These are phyloP conservation scores for Peniophora sp. DNA, from an alignment of 1,284 basidiomycete species.

Conservation along the genomic window DNA sequence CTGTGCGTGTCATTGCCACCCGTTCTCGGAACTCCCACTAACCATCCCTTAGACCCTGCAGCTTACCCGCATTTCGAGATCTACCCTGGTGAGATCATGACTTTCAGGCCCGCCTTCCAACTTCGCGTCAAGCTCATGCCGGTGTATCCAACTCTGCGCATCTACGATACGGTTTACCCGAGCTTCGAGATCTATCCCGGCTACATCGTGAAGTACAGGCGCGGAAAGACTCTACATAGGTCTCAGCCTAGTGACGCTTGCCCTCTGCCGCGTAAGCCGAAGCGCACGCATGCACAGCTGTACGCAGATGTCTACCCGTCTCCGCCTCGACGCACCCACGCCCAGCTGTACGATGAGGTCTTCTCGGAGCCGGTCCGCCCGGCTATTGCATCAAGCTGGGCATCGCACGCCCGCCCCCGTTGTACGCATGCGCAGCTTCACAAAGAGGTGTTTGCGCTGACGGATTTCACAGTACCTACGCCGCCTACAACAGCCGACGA, in stretches of 20 bases:
- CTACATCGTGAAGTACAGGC: not conserved
- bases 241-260: constrained; percentile 5
- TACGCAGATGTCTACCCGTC: not conserved
- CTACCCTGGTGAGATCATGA: constrained; percentile 15
- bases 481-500: constrained; percentile 2
- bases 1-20: not conserved
- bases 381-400: too few relatives aligned
- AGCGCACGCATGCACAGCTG: constrained; percentile 16
- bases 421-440: constrained; percentile 10
- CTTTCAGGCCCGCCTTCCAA: not conserved
- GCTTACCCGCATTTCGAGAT: constrained; percentile 23
- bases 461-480: not conserved
- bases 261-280: constrained; percentile 16
- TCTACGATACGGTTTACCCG: constrained; percentile 16
- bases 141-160: not conserved
- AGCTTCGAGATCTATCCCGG: constrained; percentile 21
- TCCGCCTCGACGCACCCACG: constrained; percentile 2
- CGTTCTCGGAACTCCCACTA: constrained; percentile 1
- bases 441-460: constrained; percentile 10
- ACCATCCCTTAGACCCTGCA: constrained; percentile 18
- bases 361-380: not conserved
- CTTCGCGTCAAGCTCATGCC: not conserved
- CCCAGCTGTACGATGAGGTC: constrained; percentile 12
- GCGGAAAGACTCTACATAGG: not conserved
- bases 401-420: not conserved